Conservation (phyloP, 2,329 filamentous ascomycete genomes). For the Coniochaeta ligniaria region DNA sequence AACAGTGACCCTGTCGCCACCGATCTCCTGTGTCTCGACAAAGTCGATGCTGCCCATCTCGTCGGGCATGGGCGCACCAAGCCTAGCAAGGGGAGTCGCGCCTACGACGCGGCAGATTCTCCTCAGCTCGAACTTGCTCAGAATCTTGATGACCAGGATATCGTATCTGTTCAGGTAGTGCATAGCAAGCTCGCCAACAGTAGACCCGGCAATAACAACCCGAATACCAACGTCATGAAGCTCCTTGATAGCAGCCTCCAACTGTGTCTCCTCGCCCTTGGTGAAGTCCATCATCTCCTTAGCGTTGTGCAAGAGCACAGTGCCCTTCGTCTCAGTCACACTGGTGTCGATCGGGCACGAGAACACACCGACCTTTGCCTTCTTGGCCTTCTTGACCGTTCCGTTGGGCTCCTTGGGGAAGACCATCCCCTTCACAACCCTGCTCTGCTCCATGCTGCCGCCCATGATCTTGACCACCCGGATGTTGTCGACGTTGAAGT, state of each 20-base stretch:
- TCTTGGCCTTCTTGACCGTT: slow-evolving; percentile 78
- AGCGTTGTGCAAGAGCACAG: slow-evolving; percentile 90
- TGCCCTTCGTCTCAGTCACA: slow-evolving; percentile 98
- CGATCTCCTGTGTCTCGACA: slow-evolving; percentile 96
- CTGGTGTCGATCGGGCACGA: slow-evolving; percentile 92
- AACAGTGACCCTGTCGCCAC: slow-evolving; percentile 94
- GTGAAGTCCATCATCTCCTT: slow-evolving; percentile 99
- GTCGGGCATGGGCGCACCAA: slow-evolving; percentile 98
- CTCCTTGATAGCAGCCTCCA: slow-evolving; percentile 90
- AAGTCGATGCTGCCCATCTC: slow-evolving; percentile 95
- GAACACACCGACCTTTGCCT: slow-evolving; percentile 95
- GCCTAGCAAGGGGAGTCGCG: slow-evolving; percentile 87
- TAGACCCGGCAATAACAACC: slow-evolving; percentile 85
- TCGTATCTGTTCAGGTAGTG: slow-evolving; percentile 98
- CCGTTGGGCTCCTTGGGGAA: slow-evolving; percentile 95
- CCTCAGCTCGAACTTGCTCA: slow-evolving; percentile 96
- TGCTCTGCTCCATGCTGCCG: slow-evolving; percentile 87
- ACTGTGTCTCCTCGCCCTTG: slow-evolving; percentile 88
- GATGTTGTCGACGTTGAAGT: slow-evolving; percentile 99
- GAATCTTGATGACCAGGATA: slow-evolving; percentile 91
- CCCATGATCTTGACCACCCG: slow-evolving; percentile 99
- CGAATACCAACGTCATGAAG: slow-evolving; percentile 88
- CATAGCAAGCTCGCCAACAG: slow-evolving; percentile 90
- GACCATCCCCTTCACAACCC: slow-evolving; percentile 96
- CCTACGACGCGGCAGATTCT: slow-evolving; percentile 93